phyloP scores from a whole-genome alignment of 2,329 filamentous ascomycete genomes.

The Curvularia sp. region DNA sequence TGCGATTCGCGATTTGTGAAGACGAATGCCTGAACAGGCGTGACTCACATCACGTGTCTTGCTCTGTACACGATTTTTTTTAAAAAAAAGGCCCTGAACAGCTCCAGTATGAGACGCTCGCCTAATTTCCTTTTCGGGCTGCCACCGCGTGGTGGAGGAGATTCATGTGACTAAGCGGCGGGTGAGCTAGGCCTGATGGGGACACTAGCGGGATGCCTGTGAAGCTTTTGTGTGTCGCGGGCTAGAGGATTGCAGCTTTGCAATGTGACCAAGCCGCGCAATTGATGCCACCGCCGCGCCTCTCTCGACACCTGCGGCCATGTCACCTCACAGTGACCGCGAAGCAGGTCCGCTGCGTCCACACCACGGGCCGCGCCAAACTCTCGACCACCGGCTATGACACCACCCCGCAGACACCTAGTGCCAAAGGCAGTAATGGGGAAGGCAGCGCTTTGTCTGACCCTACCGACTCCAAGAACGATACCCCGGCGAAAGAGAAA shows the following conservation, averaged over 20 bases:
- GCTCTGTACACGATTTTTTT: not conserved
- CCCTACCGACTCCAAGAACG: not conserved
- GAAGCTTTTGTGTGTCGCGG: slow-evolving; percentile 28
- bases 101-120: not conserved
- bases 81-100: slow-evolving; percentile 1
- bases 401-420: slow-evolving; percentile 8
- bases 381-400: slow-evolving; percentile 22
- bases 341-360: slow-evolving; percentile 44
- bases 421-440: slow-evolving; percentile 2
- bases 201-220: slow-evolving; percentile 15
- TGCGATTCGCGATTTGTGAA: not conserved
- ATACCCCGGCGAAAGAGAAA: not conserved
- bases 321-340: slow-evolving; percentile 52
- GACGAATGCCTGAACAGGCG: not conserved
- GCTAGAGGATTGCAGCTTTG: slow-evolving; percentile 26
- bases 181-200: slow-evolving; percentile 17
- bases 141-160: slow-evolving; percentile 18
- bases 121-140: slow-evolving; percentile 6
- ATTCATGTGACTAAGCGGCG: slow-evolving; percentile 31
- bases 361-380: slow-evolving; percentile 25
- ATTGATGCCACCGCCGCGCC: slow-evolving; percentile 56
- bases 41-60: slow-evolving; percentile 16
- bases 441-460: not conserved
- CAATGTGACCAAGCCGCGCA: slow-evolving; percentile 44
- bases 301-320: slow-evolving; percentile 53